Conservation (phyloP, 805 yeast genomes). For the Kuraishia piskuri region DNA sequence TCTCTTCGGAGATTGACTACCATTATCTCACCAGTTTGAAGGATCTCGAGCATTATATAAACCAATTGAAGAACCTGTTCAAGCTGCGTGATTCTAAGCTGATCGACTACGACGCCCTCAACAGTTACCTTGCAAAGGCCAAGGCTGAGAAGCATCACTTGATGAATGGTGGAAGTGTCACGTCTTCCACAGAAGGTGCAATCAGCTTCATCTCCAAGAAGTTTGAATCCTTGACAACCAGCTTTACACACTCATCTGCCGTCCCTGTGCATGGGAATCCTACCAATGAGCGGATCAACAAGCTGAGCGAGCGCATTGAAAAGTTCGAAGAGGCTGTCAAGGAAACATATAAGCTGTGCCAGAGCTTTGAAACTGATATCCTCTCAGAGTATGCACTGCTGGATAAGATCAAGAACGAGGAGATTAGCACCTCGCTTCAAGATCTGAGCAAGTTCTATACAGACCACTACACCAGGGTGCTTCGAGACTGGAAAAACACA, state of each 20-base stretch:
- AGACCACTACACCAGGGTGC: constrained; percentile 58
- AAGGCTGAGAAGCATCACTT: constrained; percentile 45
- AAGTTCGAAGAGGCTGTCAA: constrained; percentile 37
- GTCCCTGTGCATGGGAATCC: constrained; percentile 15
- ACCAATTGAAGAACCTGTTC: constrained; percentile 56
- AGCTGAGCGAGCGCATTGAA: constrained; percentile 29
- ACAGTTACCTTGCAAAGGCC: constrained; percentile 69
- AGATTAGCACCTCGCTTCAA: constrained; percentile 62
- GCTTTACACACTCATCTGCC: not conserved
- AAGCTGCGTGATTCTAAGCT: constrained; percentile 87
- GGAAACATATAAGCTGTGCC: constrained; percentile 34
- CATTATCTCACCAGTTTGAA: constrained; percentile 75
- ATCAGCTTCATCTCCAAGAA: constrained; percentile 32
- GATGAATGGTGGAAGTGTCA: constrained; percentile 25
- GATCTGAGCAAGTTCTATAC: constrained; percentile 73
- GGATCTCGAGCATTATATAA: constrained; percentile 78
- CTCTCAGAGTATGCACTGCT: constrained; percentile 53
- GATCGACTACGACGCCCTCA: constrained; percentile 80
- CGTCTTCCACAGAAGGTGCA: constrained; percentile 26
- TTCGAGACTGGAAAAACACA: constrained; percentile 62
- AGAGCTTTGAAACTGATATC: constrained; percentile 35
- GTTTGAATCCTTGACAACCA: constrained; percentile 34
- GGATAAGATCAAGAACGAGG: constrained; percentile 72
- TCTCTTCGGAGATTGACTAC: constrained; percentile 53
- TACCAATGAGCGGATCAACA: constrained; percentile 33